These are phyloP conservation scores for Schoenoplectus triqueter DNA, from an alignment of 202 grass and related monocot species.

Conservation along the genomic window DNA sequence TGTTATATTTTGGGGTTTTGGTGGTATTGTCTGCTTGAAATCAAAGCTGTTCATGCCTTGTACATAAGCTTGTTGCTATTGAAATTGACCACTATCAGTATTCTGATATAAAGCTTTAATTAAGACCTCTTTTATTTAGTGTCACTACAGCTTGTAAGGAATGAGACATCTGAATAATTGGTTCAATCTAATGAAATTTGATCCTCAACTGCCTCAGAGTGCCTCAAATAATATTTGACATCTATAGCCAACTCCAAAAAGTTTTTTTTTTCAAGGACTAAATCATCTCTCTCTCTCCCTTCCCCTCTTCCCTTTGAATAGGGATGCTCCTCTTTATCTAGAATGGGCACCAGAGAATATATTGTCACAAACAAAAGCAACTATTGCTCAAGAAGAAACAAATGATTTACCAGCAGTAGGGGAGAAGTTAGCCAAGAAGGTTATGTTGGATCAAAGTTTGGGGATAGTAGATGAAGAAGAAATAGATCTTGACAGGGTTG, in stretches of 20 bases:
- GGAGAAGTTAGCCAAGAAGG: slow-evolving; percentile 74
- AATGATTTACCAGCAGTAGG: slow-evolving; percentile 42
- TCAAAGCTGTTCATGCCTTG: background rate
- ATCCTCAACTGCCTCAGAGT: background rate
- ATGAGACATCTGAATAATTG: slow-evolving; percentile 19
- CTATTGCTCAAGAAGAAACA: slow-evolving; percentile 59
- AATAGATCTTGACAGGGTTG: slow-evolving; percentile 86
- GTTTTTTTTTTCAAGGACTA: slow-evolving; percentile 20
- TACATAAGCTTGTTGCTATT: too few species aligned
- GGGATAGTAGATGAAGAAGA: slow-evolving; percentile 85
- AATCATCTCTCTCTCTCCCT: slow-evolving; percentile 32
- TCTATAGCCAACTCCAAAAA: slow-evolving; percentile 6
- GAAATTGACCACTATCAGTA: background rate
- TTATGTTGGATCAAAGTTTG: slow-evolving; percentile 77
- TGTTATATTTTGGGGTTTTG: background rate
- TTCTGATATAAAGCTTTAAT: background rate
- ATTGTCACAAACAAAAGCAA: slow-evolving; percentile 59
- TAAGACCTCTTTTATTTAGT: slow-evolving; percentile 17
- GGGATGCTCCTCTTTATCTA: slow-evolving; percentile 92
- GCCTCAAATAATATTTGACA: background rate
- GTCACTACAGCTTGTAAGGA: slow-evolving; percentile 17
- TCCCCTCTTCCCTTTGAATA: slow-evolving; percentile 35
- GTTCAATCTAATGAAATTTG: slow-evolving; percentile 2
- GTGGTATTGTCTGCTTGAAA: background rate
- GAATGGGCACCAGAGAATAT: slow-evolving; percentile 93